A percentile compares a stretch with the other conserved stretches of the same genome.
Evolutionary conservation across 2,329 filamentous ascomycete genomes (phyloP).

Genomic region (Dothistroma pini): DNA sequence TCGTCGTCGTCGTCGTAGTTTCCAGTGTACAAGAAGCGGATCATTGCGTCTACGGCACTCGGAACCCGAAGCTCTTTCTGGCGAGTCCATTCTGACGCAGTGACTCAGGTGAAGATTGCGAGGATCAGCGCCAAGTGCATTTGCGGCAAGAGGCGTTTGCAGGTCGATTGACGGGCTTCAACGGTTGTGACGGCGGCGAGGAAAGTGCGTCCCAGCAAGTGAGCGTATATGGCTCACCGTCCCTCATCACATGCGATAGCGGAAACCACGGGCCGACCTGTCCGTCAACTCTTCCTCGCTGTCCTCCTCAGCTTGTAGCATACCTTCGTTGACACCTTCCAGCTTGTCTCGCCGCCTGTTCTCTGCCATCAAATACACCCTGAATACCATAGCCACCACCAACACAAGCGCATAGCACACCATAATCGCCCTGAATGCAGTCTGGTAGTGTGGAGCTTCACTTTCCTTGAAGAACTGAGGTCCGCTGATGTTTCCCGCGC

Average conservation of each 20-base stretch:
- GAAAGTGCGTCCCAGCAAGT: too few species aligned
- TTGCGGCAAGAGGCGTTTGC: too few species aligned
- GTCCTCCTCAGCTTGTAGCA: slow-evolving; percentile 40
- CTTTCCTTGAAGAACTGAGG: slow-evolving; percentile 49
- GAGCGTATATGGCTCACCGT: too few species aligned
- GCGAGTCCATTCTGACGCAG: too few species aligned
- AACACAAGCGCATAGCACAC: slow-evolving; percentile 54
- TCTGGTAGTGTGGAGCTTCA: slow-evolving; percentile 44
- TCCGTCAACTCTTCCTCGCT: slow-evolving; percentile 57
- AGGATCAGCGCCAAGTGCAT: too few species aligned
- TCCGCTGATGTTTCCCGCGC: slow-evolving; percentile 47
- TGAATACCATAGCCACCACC: slow-evolving; percentile 42
- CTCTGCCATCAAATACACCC: slow-evolving; percentile 47
- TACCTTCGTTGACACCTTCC: slow-evolving; percentile 25
- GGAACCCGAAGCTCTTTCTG: too few species aligned
- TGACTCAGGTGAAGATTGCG: too few species aligned
- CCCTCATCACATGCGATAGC: slow-evolving; percentile 52
- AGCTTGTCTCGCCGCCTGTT: slow-evolving; percentile 40
- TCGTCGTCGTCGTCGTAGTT: too few species aligned
- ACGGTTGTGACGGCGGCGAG: too few species aligned
- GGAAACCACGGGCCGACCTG: slow-evolving; percentile 57
- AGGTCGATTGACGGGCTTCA: too few species aligned
- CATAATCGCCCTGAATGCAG: slow-evolving; percentile 53
- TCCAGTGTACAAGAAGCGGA: too few species aligned
- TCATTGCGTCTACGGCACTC: too few species aligned